A percentile compares a stretch with the other conserved stretches of the same genome.
These are phyloP conservation scores for Acacia confusa DNA, from an alignment of 306 rosid genomes.

Conservation along the genomic window DNA sequence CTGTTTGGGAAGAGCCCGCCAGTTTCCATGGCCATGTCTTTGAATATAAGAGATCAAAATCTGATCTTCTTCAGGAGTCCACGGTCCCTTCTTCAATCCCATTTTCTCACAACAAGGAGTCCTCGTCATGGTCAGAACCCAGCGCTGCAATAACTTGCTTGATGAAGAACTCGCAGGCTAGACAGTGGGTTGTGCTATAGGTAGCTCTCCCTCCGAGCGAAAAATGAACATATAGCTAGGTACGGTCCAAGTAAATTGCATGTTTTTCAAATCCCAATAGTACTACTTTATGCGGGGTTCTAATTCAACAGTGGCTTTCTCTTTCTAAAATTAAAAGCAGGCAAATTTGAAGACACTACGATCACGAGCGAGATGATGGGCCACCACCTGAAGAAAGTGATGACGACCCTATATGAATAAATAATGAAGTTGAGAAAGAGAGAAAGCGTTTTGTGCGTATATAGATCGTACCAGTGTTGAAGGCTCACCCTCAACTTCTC, in stretches of 20 bases:
- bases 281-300: not conserved
- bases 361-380: conserved; percentile 25
- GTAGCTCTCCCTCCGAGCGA: not conserved
- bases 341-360: conserved; percentile 26
- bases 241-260: conserved; percentile 21
- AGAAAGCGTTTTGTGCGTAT: not conserved
- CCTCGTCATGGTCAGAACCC: conserved; percentile 49
- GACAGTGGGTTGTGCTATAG: not conserved
- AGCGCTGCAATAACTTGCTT: not conserved
- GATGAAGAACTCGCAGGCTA: not conserved
- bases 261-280: conserved; percentile 30
- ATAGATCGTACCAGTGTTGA: not conserved
- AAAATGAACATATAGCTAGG: not conserved
- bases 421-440: not conserved
- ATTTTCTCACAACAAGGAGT: conserved; percentile 88
- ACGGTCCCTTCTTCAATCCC: conserved; percentile 94
- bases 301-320: conserved; percentile 3
- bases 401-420: not conserved
- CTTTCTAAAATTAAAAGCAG: conserved; percentile 6
- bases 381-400: conserved; percentile 7
- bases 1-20: conserved; percentile 98
- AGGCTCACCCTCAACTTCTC: conserved; percentile 26
- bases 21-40: conserved; percentile 70
- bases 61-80: conserved; percentile 87
- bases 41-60: conserved; percentile 59